phyloP scores from a whole-genome alignment of 2,329 filamentous ascomycete species.

The Colletotrichum sidae region DNA sequence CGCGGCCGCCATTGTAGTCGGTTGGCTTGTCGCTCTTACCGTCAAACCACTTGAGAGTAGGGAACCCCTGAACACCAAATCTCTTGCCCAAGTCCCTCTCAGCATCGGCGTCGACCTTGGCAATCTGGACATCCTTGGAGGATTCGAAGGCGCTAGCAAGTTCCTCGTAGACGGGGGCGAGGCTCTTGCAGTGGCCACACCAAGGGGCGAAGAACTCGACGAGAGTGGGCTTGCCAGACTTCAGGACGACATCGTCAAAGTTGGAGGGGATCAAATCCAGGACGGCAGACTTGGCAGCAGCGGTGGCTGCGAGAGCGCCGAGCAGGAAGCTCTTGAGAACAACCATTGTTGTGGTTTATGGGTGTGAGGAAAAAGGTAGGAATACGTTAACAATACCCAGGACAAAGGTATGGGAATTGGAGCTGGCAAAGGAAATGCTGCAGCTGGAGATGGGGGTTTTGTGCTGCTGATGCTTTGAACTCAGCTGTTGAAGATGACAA shows the following conservation, averaged over 20 bases:
- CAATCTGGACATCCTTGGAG: constrained; percentile 82
- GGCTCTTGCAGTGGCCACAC: constrained; percentile 99
- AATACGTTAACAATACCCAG: constrained; percentile 1
- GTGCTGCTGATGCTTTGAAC: constrained; percentile 48
- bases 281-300: constrained; percentile 82
- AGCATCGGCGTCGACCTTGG: constrained; percentile 94
- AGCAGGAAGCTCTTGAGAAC: constrained; percentile 71
- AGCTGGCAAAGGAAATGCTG: constrained; percentile 18
- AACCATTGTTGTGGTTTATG: constrained; percentile 57
- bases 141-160: constrained; percentile 80
- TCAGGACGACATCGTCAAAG: constrained; percentile 90
- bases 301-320: constrained; percentile 64
- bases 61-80: constrained; percentile 93
- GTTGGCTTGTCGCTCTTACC: constrained; percentile 87
- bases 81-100: constrained; percentile 86
- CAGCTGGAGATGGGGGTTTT: constrained; percentile 9
- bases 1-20: constrained; percentile 89
- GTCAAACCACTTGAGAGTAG: constrained; percentile 97
- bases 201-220: constrained; percentile 99
- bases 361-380: not conserved
- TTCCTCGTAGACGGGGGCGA: constrained; percentile 95
- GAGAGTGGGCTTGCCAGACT: constrained; percentile 93
- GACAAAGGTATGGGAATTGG: constrained; percentile 25
- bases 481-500: constrained; percentile 39
- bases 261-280: constrained; percentile 90